A percentile compares a stretch with the other conserved stretches of the same genome.
phyloP scores from a whole-genome alignment of 164 flowering plant species.

The Chloranthus sessilifolius region DNA sequence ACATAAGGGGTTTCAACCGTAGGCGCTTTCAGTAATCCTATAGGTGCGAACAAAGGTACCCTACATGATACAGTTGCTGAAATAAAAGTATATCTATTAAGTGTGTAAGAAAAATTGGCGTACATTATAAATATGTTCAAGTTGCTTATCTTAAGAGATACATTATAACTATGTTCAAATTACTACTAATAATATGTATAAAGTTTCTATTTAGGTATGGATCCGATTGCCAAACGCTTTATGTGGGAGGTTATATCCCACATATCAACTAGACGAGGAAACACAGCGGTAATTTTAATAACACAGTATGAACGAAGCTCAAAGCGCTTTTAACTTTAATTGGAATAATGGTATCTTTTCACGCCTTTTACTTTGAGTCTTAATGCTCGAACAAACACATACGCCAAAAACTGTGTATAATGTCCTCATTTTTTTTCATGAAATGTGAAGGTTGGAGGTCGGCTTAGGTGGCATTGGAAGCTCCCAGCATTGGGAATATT shows the following conservation, averaged over 20 bases:
- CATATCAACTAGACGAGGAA: constrained; percentile 87
- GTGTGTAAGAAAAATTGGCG: no score
- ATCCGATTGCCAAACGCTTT: constrained; percentile 95
- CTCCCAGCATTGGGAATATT: constrained; percentile 86
- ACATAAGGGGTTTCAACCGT: no score
- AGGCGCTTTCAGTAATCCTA: no score
- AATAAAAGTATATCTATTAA: no score
- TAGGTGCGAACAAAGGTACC: no score
- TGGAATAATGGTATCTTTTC: constrained; percentile 81
- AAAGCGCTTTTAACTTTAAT: constrained; percentile 93
- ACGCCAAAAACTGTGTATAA: constrained; percentile 7
- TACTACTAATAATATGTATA: no score
- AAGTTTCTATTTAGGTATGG: constrained; percentile 63
- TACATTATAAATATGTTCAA: no score
- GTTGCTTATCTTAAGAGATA: no score
- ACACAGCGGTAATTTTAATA: constrained; percentile 97
- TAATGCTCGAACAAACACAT: background rate
- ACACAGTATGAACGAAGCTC: constrained; percentile 99
- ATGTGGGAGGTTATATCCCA: constrained; percentile 99
- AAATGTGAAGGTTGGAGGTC: constrained; percentile 78
- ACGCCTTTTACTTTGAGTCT: background rate
- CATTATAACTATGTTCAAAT: no score
- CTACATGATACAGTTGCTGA: no score
- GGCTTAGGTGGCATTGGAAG: constrained; percentile 91
- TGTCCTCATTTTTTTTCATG: background rate